Evolutionary conservation across 2,329 filamentous ascomycete species (phyloP), one percentile per base, ranked within the genome.

Genomic region (Colletotrichum sp.): DNA sequence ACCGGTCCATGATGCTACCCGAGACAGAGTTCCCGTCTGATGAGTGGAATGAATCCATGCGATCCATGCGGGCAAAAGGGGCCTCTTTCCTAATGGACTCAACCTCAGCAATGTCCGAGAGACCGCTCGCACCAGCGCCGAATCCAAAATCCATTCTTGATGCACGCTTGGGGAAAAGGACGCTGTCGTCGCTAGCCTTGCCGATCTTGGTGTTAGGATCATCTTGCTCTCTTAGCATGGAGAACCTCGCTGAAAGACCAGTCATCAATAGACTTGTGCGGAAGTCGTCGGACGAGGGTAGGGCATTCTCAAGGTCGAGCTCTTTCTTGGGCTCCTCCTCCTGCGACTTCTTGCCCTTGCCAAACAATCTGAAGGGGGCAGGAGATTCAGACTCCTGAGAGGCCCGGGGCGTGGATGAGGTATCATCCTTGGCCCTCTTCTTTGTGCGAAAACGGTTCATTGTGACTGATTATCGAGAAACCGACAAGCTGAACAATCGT

Each of bases 191-290:
- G 84, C 94, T 97, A 18, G 96, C 96, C 84, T 98, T 98, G 73
- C 96, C 96, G 36, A 98, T 90, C 83, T 96, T 94, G 3, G 95
- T 96, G 77, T 88, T 93, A 2, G 96, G 96, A 80, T 98, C 96
- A 83, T 98, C 96, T 83, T 98, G 96, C 84, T 98, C 96, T 80
- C 95, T 90, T 36, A 98, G 88, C 96, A 98, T 98, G 79, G 96
- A 98, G 84, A 99, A 99, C 8, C 97, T 93, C 15, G 96, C 95
- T 0, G 96, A 98, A 6, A 99, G 89, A 56, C 96, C 96, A 1
- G 95, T 96, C 96, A 99, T 98, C 77, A 99, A 89, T 74, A 99
- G 87, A 88, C 97, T 98, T 5, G 97, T 99, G 73, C 97, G 92
- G 84, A 99, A 98, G 81, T 98, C 94, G 84, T 98, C 95, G 62